These are phyloP conservation scores for Solanum hybrid DNA, from an alignment of 305 asterid genomes.

Conservation along the genomic window DNA sequence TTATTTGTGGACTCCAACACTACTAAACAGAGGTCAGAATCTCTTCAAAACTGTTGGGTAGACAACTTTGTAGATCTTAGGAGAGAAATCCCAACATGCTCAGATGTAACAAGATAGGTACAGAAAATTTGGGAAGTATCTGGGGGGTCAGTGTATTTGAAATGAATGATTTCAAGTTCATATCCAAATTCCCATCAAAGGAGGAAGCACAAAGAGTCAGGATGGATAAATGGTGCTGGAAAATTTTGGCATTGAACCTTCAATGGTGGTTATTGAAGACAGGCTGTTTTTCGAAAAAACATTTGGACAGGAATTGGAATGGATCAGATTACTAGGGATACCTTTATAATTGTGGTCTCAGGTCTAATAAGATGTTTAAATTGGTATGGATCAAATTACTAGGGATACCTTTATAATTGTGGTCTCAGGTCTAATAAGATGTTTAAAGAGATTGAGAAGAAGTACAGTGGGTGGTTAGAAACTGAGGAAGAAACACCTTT, in stretches of 20 bases:
- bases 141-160: background rate
- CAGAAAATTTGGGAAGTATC: background rate
- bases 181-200: background rate
- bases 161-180: background rate
- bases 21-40: background rate
- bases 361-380: background rate
- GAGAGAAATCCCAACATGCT: background rate
- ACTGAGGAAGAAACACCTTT: background rate
- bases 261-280: background rate
- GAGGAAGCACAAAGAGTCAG: background rate
- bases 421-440: background rate
- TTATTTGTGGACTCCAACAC: background rate
- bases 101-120: background rate
- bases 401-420: background rate
- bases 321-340: background rate
- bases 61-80: background rate
- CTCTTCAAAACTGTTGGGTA: background rate
- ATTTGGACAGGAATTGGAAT: background rate
- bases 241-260: background rate
- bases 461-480: background rate
- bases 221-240: background rate
- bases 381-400: background rate
- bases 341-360: background rate
- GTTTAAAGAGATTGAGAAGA: background rate
- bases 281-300: background rate